Conservation (phyloP, 192 early-diverging fungal species). For the Coemansia sp. region DNA sequence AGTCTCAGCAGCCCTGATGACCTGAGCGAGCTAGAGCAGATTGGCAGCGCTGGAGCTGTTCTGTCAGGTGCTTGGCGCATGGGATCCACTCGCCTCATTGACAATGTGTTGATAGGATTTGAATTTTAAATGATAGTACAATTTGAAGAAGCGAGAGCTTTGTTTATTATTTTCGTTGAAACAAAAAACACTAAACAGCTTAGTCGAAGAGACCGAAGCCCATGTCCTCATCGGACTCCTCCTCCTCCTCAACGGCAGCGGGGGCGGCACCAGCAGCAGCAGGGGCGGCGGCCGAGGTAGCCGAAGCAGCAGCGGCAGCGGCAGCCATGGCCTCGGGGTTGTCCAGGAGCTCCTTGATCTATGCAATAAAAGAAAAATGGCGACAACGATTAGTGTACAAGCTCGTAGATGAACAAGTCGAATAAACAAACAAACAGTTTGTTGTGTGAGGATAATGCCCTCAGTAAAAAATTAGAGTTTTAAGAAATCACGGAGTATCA, state of each 20-base stretch:
- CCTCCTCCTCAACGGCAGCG: constrained; percentile 77
- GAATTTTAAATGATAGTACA: constrained; percentile 21
- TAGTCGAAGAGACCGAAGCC: constrained; percentile 92
- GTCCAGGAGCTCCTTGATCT: constrained; percentile 93
- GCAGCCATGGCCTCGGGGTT: constrained; percentile 89
- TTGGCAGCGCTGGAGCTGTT: constrained; percentile 68
- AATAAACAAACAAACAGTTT: constrained; percentile 1
- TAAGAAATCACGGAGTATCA: constrained; percentile 51
- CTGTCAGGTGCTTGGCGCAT: constrained; percentile 83
- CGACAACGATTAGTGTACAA: constrained; percentile 10
- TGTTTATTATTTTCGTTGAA: not conserved
- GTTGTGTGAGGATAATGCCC: constrained; percentile 26
- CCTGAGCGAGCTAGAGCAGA: constrained; percentile 61
- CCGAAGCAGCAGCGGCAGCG: constrained; percentile 74
- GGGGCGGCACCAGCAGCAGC: constrained; percentile 61
- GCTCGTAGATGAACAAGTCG: not conserved
- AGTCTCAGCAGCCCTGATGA: constrained; percentile 71
- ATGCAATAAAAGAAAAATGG: constrained; percentile 12
- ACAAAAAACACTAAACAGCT: constrained; percentile 18
- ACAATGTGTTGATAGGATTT: constrained; percentile 83
- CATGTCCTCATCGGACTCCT: constrained; percentile 88
- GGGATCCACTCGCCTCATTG: constrained; percentile 89
- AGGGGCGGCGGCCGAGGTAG: constrained; percentile 62
- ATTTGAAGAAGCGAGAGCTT: not conserved
- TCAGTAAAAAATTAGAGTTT: constrained; percentile 79